These are phyloP conservation scores for Beauveria pseudobassiana DNA, from an alignment of 2,329 filamentous ascomycete genomes.

Conservation along the genomic window DNA sequence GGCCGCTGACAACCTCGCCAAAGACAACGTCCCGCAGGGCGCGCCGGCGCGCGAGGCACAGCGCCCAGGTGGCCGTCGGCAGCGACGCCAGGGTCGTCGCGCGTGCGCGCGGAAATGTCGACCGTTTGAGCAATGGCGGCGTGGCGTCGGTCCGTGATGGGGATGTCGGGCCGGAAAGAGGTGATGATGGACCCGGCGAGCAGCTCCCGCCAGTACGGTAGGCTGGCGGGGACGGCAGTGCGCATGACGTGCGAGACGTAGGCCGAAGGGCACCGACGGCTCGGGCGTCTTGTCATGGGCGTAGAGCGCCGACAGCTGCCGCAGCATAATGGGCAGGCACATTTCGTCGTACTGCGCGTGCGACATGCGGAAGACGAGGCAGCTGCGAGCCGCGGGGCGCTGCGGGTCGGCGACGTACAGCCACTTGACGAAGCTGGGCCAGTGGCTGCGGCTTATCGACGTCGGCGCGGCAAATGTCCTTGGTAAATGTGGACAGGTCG, in stretches of 20 bases:
- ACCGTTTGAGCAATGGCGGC: slow-evolving; percentile 35
- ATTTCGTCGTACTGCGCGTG: slow-evolving; percentile 66
- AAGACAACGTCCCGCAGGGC: slow-evolving; percentile 51
- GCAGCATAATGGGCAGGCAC: slow-evolving; percentile 54
- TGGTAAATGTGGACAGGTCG: slow-evolving; percentile 32
- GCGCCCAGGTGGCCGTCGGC: slow-evolving; percentile 60
- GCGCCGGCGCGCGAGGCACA: slow-evolving; percentile 51
- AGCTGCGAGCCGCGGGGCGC: slow-evolving; percentile 23
- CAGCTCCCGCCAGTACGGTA: slow-evolving; percentile 54
- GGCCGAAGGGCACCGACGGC: slow-evolving; percentile 33
- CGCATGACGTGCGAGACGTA: slow-evolving; percentile 37
- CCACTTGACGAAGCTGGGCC: slow-evolving; percentile 55
- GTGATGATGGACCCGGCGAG: slow-evolving; percentile 48
- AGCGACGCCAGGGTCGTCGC: slow-evolving; percentile 54
- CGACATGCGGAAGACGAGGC: slow-evolving; percentile 54
- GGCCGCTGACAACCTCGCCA: slow-evolving; percentile 58
- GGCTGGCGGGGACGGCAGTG: slow-evolving; percentile 38
- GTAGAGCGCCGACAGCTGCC: slow-evolving; percentile 48
- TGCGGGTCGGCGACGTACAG: slow-evolving; percentile 36
- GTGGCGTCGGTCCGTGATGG: slow-evolving; percentile 29
- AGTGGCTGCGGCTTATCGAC: slow-evolving; percentile 47
- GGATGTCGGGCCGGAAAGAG: slow-evolving; percentile 30
- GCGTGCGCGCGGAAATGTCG: slow-evolving; percentile 39
- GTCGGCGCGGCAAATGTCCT: slow-evolving; percentile 47
- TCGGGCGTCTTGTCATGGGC: slow-evolving; percentile 16